These are phyloP conservation scores for Leccinum subfulvum DNA, from an alignment of 1,284 basidiomycete genomes.

Conservation along the genomic window DNA sequence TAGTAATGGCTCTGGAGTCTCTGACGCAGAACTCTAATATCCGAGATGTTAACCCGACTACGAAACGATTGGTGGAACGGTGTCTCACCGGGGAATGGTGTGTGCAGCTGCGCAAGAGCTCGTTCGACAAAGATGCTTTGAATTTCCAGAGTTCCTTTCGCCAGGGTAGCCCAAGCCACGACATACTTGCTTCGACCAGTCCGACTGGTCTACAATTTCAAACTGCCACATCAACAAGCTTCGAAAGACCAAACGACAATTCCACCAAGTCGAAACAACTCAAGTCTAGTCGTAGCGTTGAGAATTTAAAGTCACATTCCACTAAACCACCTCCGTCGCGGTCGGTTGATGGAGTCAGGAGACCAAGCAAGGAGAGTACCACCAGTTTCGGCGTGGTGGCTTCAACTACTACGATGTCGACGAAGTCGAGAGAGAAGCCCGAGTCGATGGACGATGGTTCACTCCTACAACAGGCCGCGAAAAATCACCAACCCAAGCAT, in stretches of 20 bases:
- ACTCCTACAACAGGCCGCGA: constrained; percentile 18
- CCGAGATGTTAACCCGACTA: constrained; percentile 82
- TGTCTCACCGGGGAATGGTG: constrained; percentile 91
- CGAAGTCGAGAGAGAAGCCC: constrained; percentile 32
- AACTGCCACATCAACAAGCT: constrained; percentile 28
- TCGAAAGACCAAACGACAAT: constrained; percentile 30
- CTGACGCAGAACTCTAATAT: constrained; percentile 76
- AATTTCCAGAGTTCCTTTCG: constrained; percentile 29
- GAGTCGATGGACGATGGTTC: constrained; percentile 34
- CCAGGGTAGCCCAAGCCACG: constrained; percentile 43
- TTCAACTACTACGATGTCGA: constrained; percentile 22
- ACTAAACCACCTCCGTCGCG: constrained; percentile 30
- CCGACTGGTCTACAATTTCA: constrained; percentile 22
- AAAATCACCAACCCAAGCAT: constrained; percentile 15
- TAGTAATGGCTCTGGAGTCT: constrained; percentile 80
- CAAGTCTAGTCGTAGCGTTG: constrained; percentile 64
- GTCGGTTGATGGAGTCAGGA: constrained; percentile 40
- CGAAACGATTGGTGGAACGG: constrained; percentile 87
- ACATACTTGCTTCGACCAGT: constrained; percentile 38
- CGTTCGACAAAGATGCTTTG: constrained; percentile 32
- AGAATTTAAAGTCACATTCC: constrained; percentile 39
- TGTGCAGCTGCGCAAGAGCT: constrained; percentile 52
- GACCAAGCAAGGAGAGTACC: constrained; percentile 52
- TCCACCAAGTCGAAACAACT: constrained; percentile 39
- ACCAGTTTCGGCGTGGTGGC: constrained; percentile 49